A percentile compares a stretch with the other conserved stretches of the same genome.
Evolutionary conservation across 2,329 filamentous ascomycete species (phyloP).

Genomic region (Aspergillus glaucus): DNA sequence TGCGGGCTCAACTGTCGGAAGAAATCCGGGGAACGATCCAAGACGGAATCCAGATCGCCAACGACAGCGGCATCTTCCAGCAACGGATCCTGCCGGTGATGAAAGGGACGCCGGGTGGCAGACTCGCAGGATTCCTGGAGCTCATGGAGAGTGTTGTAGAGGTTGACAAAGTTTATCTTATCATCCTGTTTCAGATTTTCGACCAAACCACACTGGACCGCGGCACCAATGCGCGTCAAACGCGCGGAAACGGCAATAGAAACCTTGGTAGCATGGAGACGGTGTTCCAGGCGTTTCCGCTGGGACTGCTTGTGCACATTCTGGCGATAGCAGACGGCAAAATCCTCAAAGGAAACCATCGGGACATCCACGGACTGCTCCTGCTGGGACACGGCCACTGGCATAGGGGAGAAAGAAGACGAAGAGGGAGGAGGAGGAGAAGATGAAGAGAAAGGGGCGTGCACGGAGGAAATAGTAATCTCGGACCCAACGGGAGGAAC

Average conservation of each 20-base stretch:
- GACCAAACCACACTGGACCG: constrained; percentile 39
- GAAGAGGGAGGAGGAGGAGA: not conserved
- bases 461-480: constrained; percentile 8
- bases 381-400: not conserved
- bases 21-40: constrained; percentile 32
- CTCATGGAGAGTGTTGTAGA: constrained; percentile 40
- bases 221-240: constrained; percentile 35
- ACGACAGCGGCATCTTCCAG: constrained; percentile 23
- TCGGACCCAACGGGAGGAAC: constrained; percentile 10
- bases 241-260: constrained; percentile 40
- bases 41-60: constrained; percentile 30
- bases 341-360: constrained; percentile 38
- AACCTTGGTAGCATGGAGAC: constrained; percentile 35
- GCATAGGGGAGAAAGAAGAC: not conserved
- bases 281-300: constrained; percentile 34
- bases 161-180: constrained; percentile 38
- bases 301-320: constrained; percentile 37
- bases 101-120: constrained; percentile 25
- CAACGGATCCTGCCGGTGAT: constrained; percentile 30
- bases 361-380: constrained; percentile 12
- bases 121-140: constrained; percentile 38
- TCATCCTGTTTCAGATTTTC: constrained; percentile 42
- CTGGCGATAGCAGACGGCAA: constrained; percentile 37
- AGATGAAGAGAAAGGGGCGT: constrained; percentile 4
- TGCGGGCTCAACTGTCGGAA: constrained; percentile 65